Percentiles rank a stretch among this genome's conserved stretches.
These are phyloP conservation scores for Colletotrichum horii DNA, from an alignment of 2,329 filamentous ascomycete species.

Conservation along the genomic window DNA sequence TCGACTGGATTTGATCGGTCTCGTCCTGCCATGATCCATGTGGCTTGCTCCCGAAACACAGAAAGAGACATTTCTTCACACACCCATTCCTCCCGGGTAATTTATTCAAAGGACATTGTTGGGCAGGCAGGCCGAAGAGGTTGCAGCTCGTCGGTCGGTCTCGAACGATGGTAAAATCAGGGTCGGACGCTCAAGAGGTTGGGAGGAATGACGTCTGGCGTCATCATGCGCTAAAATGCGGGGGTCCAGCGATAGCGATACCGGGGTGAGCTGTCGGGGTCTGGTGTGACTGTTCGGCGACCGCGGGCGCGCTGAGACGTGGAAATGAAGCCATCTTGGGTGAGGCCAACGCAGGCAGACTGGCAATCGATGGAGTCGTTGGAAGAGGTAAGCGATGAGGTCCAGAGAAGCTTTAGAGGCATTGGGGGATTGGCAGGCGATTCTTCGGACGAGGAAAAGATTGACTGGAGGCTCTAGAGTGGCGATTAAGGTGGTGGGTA, in stretches of 20 bases:
- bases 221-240: background rate
- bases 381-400: background rate
- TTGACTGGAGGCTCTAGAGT: constrained; percentile 14
- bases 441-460: constrained; percentile 12
- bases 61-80: background rate
- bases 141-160: background rate
- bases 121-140: background rate
- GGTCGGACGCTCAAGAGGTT: background rate
- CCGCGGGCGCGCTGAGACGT: background rate
- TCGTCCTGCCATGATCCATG: background rate
- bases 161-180: background rate
- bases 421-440: constrained; percentile 1
- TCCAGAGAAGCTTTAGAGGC: constrained; percentile 13
- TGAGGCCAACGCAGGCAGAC: background rate
- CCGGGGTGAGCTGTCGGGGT: background rate
- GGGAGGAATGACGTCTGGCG: constrained; percentile 6
- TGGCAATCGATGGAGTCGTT: background rate
- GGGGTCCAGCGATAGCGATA: background rate
- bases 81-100: background rate
- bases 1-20: background rate
- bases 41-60: background rate
- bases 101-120: background rate
- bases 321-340: background rate
- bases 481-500: background rate
- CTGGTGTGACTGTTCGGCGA: background rate